Conservation (phyloP, 495 filamentous ascomycete species). For the Penicillium egyptiacum region DNA sequence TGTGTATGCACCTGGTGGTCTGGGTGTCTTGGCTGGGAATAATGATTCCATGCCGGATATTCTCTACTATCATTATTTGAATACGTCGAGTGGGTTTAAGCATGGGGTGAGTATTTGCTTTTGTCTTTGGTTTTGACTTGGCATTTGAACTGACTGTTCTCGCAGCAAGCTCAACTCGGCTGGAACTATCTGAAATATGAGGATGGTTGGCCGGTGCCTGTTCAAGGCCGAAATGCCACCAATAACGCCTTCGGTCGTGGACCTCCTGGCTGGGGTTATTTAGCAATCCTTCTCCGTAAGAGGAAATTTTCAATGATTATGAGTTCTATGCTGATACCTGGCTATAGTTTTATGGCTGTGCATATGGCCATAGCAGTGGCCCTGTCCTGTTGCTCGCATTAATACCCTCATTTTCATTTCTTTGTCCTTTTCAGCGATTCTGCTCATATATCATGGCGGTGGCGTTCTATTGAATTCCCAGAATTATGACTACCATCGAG, state of each 20-base stretch:
- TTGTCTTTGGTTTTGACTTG: not conserved
- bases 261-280: conserved; percentile 12
- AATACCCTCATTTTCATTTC: not conserved
- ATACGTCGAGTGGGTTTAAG: conserved; percentile 42
- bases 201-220: conserved; percentile 45
- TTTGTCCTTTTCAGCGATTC: conserved; percentile 6
- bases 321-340: not conserved
- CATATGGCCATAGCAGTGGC: conserved; percentile 17
- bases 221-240: conserved; percentile 10
- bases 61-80: conserved; percentile 52
- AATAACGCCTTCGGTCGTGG: conserved; percentile 4
- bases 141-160: conserved; percentile 4
- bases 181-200: conserved; percentile 46
- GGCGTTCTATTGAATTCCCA: conserved; percentile 5
- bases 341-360: conserved; percentile 24
- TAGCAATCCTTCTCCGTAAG: conserved; percentile 17
- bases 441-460: conserved; percentile 16
- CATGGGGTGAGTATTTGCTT: conserved; percentile 30
- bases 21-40: conserved; percentile 36
- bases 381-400: not conserved
- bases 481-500: conserved; percentile 1
- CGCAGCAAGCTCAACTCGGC: conserved; percentile 46
- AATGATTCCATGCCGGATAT: conserved; percentile 38
- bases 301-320: not conserved
- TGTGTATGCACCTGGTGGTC: conserved; percentile 49